Conservation (phyloP, 2,329 filamentous ascomycete species). For the Aspergillus eucalypticola region DNA sequence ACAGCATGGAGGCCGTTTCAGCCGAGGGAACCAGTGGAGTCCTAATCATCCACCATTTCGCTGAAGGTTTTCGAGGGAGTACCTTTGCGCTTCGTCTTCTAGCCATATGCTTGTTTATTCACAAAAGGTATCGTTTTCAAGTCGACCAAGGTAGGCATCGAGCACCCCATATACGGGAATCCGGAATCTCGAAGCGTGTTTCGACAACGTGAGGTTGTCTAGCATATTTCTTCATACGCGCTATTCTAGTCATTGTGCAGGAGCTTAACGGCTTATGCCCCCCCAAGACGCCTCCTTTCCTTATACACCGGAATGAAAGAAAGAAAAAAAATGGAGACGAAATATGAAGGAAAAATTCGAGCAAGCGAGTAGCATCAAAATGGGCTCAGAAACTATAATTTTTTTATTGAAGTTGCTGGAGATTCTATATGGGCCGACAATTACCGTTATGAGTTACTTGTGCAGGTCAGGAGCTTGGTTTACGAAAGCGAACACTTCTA, state of each 20-base stretch:
- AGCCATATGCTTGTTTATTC: background rate
- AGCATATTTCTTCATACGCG: background rate
- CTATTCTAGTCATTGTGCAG: background rate
- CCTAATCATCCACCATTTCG: slow-evolving; percentile 40
- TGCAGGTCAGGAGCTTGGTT: slow-evolving; percentile 21
- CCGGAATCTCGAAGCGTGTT: background rate
- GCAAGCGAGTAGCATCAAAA: background rate
- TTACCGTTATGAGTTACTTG: slow-evolving; percentile 21
- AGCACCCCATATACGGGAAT: background rate
- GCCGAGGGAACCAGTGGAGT: slow-evolving; percentile 40
- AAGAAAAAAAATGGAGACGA: background rate
- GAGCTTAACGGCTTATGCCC: background rate
- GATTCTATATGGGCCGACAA: slow-evolving; percentile 20
- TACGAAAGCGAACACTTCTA: slow-evolving; percentile 12
- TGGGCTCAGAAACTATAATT: slow-evolving; percentile 12
- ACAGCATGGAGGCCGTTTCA: slow-evolving; percentile 39
- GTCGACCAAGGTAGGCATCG: background rate
- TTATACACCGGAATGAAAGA: background rate
- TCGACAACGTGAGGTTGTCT: background rate
- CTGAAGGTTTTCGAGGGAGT: slow-evolving; percentile 21
- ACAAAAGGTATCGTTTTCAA: background rate
- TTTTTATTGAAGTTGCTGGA: slow-evolving; percentile 22
- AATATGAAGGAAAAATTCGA: background rate
- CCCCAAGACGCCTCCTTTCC: background rate
- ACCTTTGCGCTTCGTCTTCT: background rate